Evolutionary conservation across 345 rosid species (phyloP).

Genomic region (Eucalyptus viminalis): DNA sequence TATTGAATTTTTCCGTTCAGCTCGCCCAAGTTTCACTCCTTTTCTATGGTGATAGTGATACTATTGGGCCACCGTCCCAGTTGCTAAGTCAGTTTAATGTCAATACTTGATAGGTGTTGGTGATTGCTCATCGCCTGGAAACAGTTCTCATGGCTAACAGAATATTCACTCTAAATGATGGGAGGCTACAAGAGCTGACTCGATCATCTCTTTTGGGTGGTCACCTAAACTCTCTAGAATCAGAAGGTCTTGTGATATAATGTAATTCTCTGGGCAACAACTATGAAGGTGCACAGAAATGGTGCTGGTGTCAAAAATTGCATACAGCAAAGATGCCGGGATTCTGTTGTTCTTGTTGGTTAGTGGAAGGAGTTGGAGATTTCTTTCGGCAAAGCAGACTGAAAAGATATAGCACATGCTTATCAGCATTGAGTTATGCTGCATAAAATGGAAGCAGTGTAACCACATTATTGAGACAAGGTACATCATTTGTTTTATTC

Average conservation of each 20-base stretch:
- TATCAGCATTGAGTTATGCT: background rate
- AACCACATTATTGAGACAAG: background rate
- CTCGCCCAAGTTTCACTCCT: background rate
- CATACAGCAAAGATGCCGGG: background rate
- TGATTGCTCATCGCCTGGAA: conserved; percentile 90
- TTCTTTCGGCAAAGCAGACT: background rate
- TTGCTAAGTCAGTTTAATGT: background rate
- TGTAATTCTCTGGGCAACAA: background rate
- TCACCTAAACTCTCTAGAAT: background rate
- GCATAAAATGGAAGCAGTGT: background rate
- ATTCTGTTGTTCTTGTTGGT: background rate
- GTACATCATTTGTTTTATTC: background rate
- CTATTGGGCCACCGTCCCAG: background rate
- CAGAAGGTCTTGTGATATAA: background rate
- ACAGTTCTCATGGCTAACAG: conserved; percentile 77
- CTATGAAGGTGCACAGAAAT: background rate
- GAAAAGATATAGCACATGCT: background rate
- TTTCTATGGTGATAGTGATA: background rate
- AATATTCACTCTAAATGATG: conserved; percentile 48
- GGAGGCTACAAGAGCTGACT: conserved; percentile 57
- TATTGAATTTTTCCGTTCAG: background rate
- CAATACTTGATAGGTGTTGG: conserved; percentile 37
- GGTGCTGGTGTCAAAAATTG: background rate
- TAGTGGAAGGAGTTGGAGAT: background rate
- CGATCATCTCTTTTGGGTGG: conserved; percentile 30